Evolutionary conservation across 1,284 basidiomycete genomes (phyloP).

Genomic region (Apiotrichum akiyoshidainum): DNA sequence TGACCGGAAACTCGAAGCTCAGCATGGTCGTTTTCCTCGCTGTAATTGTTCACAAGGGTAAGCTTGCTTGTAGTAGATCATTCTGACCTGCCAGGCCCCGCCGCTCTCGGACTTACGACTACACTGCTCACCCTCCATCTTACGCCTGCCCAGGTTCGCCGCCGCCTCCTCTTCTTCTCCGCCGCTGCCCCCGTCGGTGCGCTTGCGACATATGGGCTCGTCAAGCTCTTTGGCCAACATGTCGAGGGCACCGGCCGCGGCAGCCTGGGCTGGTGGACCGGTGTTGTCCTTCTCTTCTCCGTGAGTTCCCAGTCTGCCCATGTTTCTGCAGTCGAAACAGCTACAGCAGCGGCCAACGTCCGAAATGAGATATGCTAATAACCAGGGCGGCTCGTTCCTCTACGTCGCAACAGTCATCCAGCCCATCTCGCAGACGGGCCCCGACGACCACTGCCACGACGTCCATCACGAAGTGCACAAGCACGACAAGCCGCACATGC

Average conservation of each 20-base stretch:
- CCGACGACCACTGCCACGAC: conserved; percentile 23
- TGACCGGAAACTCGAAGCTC: conserved; percentile 50
- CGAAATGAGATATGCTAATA: not conserved
- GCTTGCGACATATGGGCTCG: conserved; percentile 63
- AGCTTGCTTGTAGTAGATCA: no score
- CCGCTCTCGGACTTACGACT: conserved; percentile 75
- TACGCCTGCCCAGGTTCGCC: conserved; percentile 64
- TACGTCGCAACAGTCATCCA: conserved; percentile 90
- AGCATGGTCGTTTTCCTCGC: conserved; percentile 82
- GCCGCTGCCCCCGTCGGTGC: conserved; percentile 74
- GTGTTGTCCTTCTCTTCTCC: conserved; percentile 53
- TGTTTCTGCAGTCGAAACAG: not conserved
- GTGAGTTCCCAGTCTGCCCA: conserved; percentile 24
- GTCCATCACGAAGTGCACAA: conserved; percentile 36
- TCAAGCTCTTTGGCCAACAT: conserved; percentile 57
- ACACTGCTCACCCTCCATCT: conserved; percentile 73
- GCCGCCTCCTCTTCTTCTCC: conserved; percentile 72
- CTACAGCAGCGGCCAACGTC: no score
- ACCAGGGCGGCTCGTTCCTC: conserved; percentile 84
- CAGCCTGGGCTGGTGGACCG: conserved; percentile 60
- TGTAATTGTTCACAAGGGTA: conserved; percentile 83
- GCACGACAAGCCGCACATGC: conserved; percentile 51
- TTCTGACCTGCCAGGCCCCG: conserved; percentile 63
- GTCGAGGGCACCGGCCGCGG: conserved; percentile 7
- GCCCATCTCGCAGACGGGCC: conserved; percentile 53